Conservation (phyloP, 495 filamentous ascomycete genomes). For the Daldinia grandis region DNA sequence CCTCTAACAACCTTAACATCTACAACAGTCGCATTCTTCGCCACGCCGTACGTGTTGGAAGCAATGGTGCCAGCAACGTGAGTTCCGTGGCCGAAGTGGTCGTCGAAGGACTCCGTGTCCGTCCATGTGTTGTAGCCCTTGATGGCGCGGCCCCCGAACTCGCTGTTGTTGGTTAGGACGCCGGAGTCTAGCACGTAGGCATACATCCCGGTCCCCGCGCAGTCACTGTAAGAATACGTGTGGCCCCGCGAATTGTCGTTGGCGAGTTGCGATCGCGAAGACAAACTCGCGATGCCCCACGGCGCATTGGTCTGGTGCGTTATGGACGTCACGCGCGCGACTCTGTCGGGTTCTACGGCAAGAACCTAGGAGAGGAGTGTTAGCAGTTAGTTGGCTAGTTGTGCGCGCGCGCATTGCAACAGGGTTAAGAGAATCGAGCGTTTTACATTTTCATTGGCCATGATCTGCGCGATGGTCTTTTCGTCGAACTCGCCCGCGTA, state of each 20-base stretch:
- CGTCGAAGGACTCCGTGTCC: conserved; percentile 44
- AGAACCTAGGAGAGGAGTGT: conserved; percentile 11
- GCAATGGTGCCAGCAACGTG: conserved; percentile 51
- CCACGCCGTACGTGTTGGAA: conserved; percentile 46
- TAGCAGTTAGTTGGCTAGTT: too few relatives aligned
- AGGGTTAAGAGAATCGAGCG: background rate
- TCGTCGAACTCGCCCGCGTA: conserved; percentile 49
- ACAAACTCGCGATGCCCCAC: conserved; percentile 56
- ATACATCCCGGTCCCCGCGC: conserved; percentile 52
- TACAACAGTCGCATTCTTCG: conserved; percentile 48
- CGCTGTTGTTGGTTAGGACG: conserved; percentile 54
- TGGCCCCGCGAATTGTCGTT: conserved; percentile 23
- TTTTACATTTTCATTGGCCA: conserved; percentile 47
- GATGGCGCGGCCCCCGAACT: conserved; percentile 62
- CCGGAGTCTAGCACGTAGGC: conserved; percentile 58
- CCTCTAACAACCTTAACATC: conserved; percentile 51
- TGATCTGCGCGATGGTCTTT: conserved; percentile 49
- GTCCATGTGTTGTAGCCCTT: conserved; percentile 56
- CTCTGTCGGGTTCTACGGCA: conserved; percentile 25
- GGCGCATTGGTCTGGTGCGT: conserved; percentile 47
- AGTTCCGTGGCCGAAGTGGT: conserved; percentile 53
- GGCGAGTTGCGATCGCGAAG: conserved; percentile 43
- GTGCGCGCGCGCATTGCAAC: background rate
- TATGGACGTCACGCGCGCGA: conserved; percentile 11
- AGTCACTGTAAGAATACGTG: conserved; percentile 53